Conservation (phyloP, 495 filamentous ascomycete species). For the Terfezia claveryi region DNA sequence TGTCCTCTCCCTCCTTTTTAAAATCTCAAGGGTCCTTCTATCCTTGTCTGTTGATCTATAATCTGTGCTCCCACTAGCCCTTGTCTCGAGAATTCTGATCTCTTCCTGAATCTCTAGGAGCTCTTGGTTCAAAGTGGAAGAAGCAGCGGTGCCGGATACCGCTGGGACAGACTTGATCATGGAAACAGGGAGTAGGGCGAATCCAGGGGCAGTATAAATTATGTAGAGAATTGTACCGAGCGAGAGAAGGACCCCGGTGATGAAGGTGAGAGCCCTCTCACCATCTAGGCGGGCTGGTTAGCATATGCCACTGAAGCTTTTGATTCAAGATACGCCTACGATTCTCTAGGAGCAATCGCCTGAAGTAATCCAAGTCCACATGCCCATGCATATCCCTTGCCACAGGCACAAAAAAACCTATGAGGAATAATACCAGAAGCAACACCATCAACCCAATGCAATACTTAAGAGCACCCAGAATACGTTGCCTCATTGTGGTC, state of each 20-base stretch:
- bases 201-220: conserved; percentile 68
- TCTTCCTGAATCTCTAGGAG: conserved; percentile 47
- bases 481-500: conserved; percentile 53
- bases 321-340: conserved; percentile 27
- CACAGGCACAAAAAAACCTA: conserved; percentile 81
- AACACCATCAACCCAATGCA: conserved; percentile 65
- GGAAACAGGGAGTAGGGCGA: conserved; percentile 70
- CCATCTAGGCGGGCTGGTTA: conserved; percentile 32
- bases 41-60: conserved; percentile 57
- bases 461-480: conserved; percentile 77
- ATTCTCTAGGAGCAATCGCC: conserved; percentile 57
- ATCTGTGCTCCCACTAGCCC: conserved; percentile 65
- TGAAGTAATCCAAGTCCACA: conserved; percentile 75
- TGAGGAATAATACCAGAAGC: conserved; percentile 59
- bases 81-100: conserved; percentile 49
- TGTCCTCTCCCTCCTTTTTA: conserved; percentile 78
- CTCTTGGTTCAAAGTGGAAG: conserved; percentile 21
- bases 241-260: conserved; percentile 61
- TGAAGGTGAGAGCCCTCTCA: conserved; percentile 78
- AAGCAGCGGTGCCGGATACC: conserved; percentile 43
- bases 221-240: conserved; percentile 68
- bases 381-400: conserved; percentile 37
- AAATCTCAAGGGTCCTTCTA: conserved; percentile 62
- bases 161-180: conserved; percentile 78
- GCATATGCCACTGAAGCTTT: conserved; percentile 1